Conservation (phyloP, 306 rosid species). For the Quercus mongolica region DNA sequence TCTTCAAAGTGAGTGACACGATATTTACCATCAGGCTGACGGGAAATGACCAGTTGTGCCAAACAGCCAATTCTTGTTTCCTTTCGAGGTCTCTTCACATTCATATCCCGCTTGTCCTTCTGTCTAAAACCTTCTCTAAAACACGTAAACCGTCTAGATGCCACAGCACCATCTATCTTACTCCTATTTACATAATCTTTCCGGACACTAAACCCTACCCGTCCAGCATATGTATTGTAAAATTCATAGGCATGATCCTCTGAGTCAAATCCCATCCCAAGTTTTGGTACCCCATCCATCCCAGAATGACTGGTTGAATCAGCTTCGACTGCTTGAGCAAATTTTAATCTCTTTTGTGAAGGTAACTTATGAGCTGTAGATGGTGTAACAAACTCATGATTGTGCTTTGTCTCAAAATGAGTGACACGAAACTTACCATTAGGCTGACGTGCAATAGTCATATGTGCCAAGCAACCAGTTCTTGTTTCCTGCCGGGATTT, state of each 20-base stretch:
- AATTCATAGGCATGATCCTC: conserved; percentile 59
- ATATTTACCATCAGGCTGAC: conserved; percentile 58
- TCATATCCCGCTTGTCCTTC: conserved; percentile 43
- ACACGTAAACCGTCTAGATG: conserved; percentile 62
- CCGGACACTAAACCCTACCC: conserved; percentile 60
- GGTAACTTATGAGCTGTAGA: conserved; percentile 46
- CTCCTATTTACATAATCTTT: conserved; percentile 70
- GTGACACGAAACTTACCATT: conserved; percentile 50
- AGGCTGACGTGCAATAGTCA: conserved; percentile 62
- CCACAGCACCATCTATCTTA: conserved; percentile 60
- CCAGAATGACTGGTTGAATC: conserved; percentile 25
- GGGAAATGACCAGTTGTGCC: conserved; percentile 56
- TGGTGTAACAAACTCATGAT: conserved; percentile 51
- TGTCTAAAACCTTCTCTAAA: conserved; percentile 66
- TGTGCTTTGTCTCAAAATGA: conserved; percentile 50
- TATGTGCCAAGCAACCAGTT: conserved; percentile 68
- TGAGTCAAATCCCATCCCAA: conserved; percentile 59
- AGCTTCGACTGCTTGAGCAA: conserved; percentile 53
- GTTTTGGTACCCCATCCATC: conserved; percentile 49
- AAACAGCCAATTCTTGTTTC: conserved; percentile 69
- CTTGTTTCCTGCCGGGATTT: conserved; percentile 49
- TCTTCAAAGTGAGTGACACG: conserved; percentile 59
- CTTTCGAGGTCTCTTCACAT: conserved; percentile 55
- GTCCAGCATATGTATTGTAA: conserved; percentile 57
- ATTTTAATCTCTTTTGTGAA: conserved; percentile 53